These are phyloP conservation scores for Rhodamnia argentea DNA, from an alignment of 345 rosid species.

Conservation along the genomic window DNA sequence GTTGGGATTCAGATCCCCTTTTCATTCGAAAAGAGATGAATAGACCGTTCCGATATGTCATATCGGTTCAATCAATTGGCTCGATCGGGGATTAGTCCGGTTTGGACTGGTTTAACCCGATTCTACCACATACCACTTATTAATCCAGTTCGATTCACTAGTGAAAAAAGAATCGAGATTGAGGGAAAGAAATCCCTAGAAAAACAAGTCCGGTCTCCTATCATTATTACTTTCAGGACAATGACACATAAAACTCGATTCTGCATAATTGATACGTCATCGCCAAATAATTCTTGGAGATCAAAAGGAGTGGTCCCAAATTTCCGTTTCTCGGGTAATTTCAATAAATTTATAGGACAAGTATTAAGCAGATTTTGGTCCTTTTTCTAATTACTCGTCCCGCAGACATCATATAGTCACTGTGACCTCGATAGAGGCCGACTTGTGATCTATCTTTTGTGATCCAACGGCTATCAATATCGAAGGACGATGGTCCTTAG, in stretches of 20 bases:
- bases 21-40: not conserved
- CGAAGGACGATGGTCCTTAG: not conserved
- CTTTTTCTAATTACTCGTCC: too few species aligned
- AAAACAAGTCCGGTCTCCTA: not conserved
- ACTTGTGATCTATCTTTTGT: not conserved
- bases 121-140: not conserved
- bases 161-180: not conserved
- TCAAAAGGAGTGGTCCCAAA: not conserved
- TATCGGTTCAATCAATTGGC: not conserved
- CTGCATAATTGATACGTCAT: not conserved
- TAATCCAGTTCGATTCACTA: not conserved
- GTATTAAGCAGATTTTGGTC: too few species aligned
- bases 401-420: too few species aligned
- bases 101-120: not conserved
- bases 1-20: not conserved
- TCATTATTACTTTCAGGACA: not conserved
- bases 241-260: not conserved
- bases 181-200: not conserved
- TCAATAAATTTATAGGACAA: too few species aligned
- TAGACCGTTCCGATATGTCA: not conserved
- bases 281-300: not conserved
- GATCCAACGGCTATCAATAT: not conserved
- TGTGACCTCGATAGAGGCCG: too few species aligned
- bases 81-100: not conserved
- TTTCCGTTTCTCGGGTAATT: not conserved